Conservation (phyloP, 108 stramenopile species). For the Skeletonema costatum region DNA sequence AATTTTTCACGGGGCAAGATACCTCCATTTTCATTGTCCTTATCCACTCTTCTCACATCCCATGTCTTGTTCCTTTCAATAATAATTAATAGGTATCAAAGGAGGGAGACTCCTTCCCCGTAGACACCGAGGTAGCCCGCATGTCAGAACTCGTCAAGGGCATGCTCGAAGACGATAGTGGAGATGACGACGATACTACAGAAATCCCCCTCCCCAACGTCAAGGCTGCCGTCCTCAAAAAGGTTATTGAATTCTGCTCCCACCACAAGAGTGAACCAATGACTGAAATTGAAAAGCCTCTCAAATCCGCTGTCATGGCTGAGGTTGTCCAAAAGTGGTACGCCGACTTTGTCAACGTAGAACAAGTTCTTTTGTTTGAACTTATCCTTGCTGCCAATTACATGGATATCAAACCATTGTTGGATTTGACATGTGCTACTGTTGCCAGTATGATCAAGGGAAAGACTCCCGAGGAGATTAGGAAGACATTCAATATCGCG, state of each 20-base stretch:
- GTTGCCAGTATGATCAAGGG: slow-evolving; percentile 99
- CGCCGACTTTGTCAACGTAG: slow-evolving; percentile 97
- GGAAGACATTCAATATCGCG: slow-evolving; percentile 96
- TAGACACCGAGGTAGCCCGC: slow-evolving; percentile 90
- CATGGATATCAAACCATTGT: slow-evolving; percentile 97
- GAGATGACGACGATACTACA: slow-evolving; percentile 83
- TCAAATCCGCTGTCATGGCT: slow-evolving; percentile 94
- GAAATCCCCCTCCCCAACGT: slow-evolving; percentile 99
- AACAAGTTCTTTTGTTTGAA: slow-evolving; percentile 98
- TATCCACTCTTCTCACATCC: neutral
- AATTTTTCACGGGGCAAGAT: neutral
- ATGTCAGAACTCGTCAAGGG: slow-evolving; percentile 98
- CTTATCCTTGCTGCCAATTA: slow-evolving; percentile 98
- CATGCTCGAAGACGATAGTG: slow-evolving; percentile 93
- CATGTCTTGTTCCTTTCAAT: neutral
- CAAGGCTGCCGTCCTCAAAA: slow-evolving; percentile 91
- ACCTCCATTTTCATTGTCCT: neutral
- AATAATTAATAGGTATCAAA: slow-evolving; percentile 74
- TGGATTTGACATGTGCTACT: slow-evolving; percentile 98
- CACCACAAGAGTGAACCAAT: slow-evolving; percentile 95
- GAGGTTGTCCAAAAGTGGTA: slow-evolving; percentile 99
- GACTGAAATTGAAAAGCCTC: slow-evolving; percentile 99
- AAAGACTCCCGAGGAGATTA: slow-evolving; percentile 98
- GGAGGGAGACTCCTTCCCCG: slow-evolving; percentile 96
- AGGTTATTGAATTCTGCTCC: slow-evolving; percentile 98